Evolutionary conservation across 2,329 filamentous ascomycete species (phyloP).

Genomic region (Tolypocladium tundrense): DNA sequence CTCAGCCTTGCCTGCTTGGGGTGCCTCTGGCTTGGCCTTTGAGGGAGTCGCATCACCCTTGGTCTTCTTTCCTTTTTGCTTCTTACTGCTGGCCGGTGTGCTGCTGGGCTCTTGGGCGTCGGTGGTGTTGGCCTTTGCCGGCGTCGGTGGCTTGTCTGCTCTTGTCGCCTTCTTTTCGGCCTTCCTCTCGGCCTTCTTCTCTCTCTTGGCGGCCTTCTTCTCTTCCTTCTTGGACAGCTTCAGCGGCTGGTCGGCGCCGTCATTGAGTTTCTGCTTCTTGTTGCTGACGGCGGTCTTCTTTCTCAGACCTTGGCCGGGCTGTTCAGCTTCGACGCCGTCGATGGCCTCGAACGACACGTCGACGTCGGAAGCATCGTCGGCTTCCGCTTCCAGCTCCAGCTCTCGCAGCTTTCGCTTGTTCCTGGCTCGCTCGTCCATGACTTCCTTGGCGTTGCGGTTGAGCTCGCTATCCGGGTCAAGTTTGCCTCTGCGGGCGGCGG

Average conservation of each 20-base stretch:
- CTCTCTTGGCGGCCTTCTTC: constrained; percentile 39
- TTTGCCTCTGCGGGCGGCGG: constrained; percentile 75
- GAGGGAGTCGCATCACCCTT: constrained; percentile 8
- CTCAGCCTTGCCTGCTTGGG: neutral
- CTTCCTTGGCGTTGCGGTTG: constrained; percentile 78
- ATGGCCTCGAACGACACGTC: constrained; percentile 34
- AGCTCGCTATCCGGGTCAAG: constrained; percentile 77
- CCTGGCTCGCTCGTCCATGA: constrained; percentile 69
- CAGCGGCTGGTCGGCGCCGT: constrained; percentile 25
- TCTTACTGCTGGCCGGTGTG: constrained; percentile 14
- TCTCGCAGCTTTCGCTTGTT: constrained; percentile 75
- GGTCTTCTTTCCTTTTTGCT: constrained; percentile 12
- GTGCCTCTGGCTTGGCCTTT: constrained; percentile 7
- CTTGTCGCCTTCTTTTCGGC: constrained; percentile 21
- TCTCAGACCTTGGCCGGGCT: constrained; percentile 55
- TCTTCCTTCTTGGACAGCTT: constrained; percentile 44
- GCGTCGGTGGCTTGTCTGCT: constrained; percentile 10
- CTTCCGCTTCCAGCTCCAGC: constrained; percentile 40
- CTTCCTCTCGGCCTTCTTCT: constrained; percentile 27
- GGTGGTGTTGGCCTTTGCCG: constrained; percentile 4
- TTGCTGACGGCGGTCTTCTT: constrained; percentile 34
- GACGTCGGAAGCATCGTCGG: constrained; percentile 31
- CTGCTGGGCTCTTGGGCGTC: constrained; percentile 6
- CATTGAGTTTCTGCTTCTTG: constrained; percentile 41
- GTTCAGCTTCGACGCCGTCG: constrained; percentile 46